phyloP scores from a whole-genome alignment of 352 stramenopile species.

The Phytophthora aleatoria region DNA sequence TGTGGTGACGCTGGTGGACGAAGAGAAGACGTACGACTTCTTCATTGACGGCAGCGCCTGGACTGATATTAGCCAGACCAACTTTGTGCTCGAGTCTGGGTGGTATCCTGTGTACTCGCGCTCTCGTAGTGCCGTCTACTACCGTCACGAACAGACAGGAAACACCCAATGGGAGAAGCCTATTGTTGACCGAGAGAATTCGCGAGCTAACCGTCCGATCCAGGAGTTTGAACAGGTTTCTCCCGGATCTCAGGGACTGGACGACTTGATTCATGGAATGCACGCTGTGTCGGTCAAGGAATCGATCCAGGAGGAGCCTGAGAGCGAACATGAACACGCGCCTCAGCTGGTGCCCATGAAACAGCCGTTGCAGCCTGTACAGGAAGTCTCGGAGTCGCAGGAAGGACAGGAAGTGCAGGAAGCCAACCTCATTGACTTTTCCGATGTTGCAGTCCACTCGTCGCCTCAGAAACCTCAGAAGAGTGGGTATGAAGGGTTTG shows the following conservation, averaged over 20 bases:
- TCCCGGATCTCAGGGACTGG: constrained; percentile 32
- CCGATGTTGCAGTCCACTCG: constrained; percentile 55
- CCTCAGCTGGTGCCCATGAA: constrained; percentile 33
- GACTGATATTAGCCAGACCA: constrained; percentile 75
- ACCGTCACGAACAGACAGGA: constrained; percentile 64
- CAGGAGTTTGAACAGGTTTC: constrained; percentile 43
- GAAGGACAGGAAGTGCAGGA: constrained; percentile 38
- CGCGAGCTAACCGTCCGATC: constrained; percentile 36
- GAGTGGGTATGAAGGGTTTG: constrained; percentile 38
- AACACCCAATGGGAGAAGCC: constrained; percentile 82
- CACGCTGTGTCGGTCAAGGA: constrained; percentile 27
- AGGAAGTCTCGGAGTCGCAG: constrained; percentile 31
- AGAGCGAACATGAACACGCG: constrained; percentile 28
- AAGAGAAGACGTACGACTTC: constrained; percentile 75
- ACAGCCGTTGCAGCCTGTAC: constrained; percentile 35
- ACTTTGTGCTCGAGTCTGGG: constrained; percentile 79
- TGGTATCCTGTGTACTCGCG: constrained; percentile 85
- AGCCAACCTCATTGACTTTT: constrained; percentile 72
- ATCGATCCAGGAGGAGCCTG: constrained; percentile 26
- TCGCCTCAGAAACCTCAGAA: constrained; percentile 35
- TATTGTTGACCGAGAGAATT: constrained; percentile 57
- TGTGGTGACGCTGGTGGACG: constrained; percentile 65
- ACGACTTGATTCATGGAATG: constrained; percentile 36
- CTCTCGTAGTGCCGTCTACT: constrained; percentile 75
- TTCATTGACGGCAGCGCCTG: constrained; percentile 78